These are phyloP conservation scores for Amphicarpaea edgeworthii DNA, from an alignment of 306 rosid species.

Conservation along the genomic window DNA sequence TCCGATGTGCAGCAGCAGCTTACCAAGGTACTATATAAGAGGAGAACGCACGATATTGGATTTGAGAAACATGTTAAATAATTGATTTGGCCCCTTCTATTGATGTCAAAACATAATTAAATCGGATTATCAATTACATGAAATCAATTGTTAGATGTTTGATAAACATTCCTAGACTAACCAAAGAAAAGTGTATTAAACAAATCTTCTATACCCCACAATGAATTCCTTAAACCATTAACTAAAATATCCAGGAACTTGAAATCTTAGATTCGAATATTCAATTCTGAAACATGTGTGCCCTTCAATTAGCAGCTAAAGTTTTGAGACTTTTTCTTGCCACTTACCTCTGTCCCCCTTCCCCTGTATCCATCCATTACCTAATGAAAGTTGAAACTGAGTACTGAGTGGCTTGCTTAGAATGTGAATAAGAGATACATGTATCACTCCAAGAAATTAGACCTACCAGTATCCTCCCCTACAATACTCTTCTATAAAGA, in stretches of 20 bases:
- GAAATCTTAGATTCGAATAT: conserved; percentile 41
- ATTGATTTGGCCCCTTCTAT: neutral
- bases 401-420: conserved; percentile 53
- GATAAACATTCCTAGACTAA: neutral
- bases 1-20: neutral
- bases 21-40: neutral
- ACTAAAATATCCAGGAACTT: neutral
- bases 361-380: neutral
- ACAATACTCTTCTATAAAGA: too few relatives aligned
- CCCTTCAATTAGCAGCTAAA: conserved; percentile 56
- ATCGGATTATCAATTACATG: neutral
- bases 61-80: neutral
- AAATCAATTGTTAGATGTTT: neutral
- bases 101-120: neutral
- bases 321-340: conserved; percentile 69
- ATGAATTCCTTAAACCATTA: neutral
- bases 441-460: too few relatives aligned
- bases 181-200: neutral
- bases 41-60: neutral
- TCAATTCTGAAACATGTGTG: neutral
- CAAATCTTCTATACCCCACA: neutral
- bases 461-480: too few relatives aligned
- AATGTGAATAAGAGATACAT: conserved; percentile 53
- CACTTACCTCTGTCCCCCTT: conserved; percentile 35
- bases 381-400: conserved; percentile 3